These are phyloP conservation scores for Pestalotiopsis sp. DNA, from an alignment of 2,329 filamentous ascomycete species.

Conservation along the genomic window DNA sequence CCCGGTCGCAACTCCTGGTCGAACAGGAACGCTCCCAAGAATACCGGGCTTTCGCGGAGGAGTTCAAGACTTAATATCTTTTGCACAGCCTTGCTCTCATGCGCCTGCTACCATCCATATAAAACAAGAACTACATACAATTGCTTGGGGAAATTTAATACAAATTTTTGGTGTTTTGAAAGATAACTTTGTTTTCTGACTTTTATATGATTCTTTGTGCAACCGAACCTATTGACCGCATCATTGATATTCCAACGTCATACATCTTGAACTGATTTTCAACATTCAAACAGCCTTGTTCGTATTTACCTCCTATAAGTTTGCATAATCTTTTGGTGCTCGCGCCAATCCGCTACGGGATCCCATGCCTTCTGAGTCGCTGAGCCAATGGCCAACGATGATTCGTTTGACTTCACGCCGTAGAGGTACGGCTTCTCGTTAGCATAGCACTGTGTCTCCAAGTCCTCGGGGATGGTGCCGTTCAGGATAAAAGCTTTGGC, in stretches of 20 bases:
- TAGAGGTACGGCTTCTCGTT: constrained; percentile 52
- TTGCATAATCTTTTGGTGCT: constrained; percentile 1
- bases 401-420: constrained; percentile 22
- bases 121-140: not conserved
- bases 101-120: not conserved
- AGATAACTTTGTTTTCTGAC: not conserved
- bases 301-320: not conserved
- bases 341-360: not conserved
- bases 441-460: constrained; percentile 48
- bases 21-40: not conserved
- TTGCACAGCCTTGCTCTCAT: not conserved
- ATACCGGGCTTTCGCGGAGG: not conserved
- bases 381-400: not conserved
- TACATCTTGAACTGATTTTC: not conserved
- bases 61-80: not conserved
- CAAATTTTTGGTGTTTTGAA: not conserved
- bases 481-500: constrained; percentile 42
- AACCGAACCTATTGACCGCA: not conserved
- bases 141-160: not conserved
- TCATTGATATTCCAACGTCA: not conserved
- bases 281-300: not conserved
- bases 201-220: not conserved
- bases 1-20: not conserved
- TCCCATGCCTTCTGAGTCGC: not conserved
- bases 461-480: constrained; percentile 40